These are phyloP conservation scores for Glycine soja DNA, from an alignment of 306 rosid genomes.

Conservation along the genomic window DNA sequence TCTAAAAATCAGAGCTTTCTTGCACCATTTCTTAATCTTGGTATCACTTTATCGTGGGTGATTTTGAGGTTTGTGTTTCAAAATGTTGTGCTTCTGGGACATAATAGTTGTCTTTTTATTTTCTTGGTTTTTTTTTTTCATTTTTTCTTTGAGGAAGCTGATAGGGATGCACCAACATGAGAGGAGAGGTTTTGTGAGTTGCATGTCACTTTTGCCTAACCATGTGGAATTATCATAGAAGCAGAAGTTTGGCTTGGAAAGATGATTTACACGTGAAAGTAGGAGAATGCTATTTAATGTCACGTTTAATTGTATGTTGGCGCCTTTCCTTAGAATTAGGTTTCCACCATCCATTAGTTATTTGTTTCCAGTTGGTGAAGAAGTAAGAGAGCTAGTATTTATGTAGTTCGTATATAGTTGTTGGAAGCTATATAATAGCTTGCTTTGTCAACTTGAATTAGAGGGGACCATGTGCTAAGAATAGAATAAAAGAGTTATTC, in stretches of 20 bases:
- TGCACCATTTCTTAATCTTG: neutral
- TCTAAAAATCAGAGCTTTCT: constrained; percentile 26
- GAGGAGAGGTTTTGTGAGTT: constrained; percentile 26
- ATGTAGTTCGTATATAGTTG: constrained; percentile 22
- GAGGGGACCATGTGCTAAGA: constrained; percentile 19
- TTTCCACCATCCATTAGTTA: constrained; percentile 29
- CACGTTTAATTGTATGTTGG: neutral
- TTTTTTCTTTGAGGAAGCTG: neutral
- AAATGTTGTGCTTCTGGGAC: constrained; percentile 20
- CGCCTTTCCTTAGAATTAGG: constrained; percentile 32
- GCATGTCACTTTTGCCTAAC: constrained; percentile 33
- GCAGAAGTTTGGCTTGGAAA: constrained; percentile 27
- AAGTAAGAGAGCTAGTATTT: neutral
- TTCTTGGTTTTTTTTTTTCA: neutral
- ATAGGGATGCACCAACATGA: neutral
- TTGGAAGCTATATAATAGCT: constrained; percentile 15
- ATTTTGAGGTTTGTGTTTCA: constrained; percentile 41
- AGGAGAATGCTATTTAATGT: constrained; percentile 22
- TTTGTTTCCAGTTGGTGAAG: constrained; percentile 17
- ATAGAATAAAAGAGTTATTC: constrained; percentile 5
- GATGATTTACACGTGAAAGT: constrained; percentile 35
- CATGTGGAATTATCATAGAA: constrained; percentile 16
- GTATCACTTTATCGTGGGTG: neutral
- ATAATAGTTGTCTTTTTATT: neutral
- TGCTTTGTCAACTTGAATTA: constrained; percentile 18